These are phyloP conservation scores for Aureobasidium sp. DNA, from an alignment of 2,329 filamentous ascomycete species.

Conservation along the genomic window DNA sequence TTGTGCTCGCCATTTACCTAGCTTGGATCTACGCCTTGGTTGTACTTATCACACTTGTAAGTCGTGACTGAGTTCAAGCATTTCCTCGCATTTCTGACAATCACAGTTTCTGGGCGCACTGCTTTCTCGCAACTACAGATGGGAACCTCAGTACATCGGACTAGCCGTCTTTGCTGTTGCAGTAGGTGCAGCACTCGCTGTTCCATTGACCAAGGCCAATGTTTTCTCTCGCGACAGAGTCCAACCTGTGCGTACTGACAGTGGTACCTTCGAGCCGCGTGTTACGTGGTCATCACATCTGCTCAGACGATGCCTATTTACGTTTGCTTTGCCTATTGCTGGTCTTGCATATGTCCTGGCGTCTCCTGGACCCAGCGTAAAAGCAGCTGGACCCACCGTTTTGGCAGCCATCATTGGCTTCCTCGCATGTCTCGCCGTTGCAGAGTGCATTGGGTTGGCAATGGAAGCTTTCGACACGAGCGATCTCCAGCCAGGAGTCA, in stretches of 20 bases:
- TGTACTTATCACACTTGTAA: constrained; percentile 60
- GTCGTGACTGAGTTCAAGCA: constrained; percentile 16
- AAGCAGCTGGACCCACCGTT: constrained; percentile 54
- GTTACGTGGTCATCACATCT: constrained; percentile 65
- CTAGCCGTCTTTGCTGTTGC: constrained; percentile 57
- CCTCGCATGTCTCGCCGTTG: constrained; percentile 61
- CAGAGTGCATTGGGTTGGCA: constrained; percentile 66
- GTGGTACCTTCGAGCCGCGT: constrained; percentile 56
- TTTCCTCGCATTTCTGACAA: not conserved
- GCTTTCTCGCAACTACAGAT: constrained; percentile 58
- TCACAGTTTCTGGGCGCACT: constrained; percentile 55
- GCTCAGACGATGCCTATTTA: constrained; percentile 58
- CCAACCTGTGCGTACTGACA: constrained; percentile 51
- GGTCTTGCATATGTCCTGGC: constrained; percentile 60
- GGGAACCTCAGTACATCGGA: constrained; percentile 56
- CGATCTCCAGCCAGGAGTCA: constrained; percentile 65
- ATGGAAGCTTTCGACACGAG: constrained; percentile 80
- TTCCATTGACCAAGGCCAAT: constrained; percentile 66
- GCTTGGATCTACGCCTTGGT: constrained; percentile 73
- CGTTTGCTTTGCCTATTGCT: constrained; percentile 55
- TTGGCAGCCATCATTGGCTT: constrained; percentile 61
- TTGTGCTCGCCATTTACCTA: constrained; percentile 62
- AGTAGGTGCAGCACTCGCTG: constrained; percentile 58
- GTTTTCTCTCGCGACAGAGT: constrained; percentile 57
- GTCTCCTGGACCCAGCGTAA: constrained; percentile 52